These are phyloP conservation scores for Thraustochytrium sp. DNA, from an alignment of 352 stramenopile species.

Conservation along the genomic window DNA sequence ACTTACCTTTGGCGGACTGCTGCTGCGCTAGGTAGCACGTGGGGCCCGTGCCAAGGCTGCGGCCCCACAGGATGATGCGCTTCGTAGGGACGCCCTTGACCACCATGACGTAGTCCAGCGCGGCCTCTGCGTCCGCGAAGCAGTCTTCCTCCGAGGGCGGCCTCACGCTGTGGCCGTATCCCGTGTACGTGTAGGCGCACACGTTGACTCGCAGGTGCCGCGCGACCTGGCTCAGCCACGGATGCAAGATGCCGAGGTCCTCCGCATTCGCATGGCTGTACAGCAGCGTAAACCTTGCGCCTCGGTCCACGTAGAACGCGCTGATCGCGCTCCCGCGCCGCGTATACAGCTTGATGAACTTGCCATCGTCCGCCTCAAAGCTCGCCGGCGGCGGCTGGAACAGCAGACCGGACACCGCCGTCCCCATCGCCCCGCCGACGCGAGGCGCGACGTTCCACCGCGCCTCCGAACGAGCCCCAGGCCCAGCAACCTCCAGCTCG, in stretches of 20 bases:
- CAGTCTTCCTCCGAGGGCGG: slow-evolving; percentile 83
- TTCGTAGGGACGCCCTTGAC: slow-evolving; percentile 78
- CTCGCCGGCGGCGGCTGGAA: slow-evolving; percentile 74
- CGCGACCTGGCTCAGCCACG: slow-evolving; percentile 89
- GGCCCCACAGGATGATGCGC: slow-evolving; percentile 79
- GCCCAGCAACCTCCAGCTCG: too few relatives aligned
- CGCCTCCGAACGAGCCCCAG: too few relatives aligned
- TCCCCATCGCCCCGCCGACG: too few relatives aligned
- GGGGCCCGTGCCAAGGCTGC: slow-evolving; percentile 74
- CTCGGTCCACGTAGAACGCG: slow-evolving; percentile 88
- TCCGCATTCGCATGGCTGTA: slow-evolving; percentile 96
- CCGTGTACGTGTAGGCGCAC: slow-evolving; percentile 88
- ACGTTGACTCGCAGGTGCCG: slow-evolving; percentile 71
- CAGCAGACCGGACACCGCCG: slow-evolving; percentile 68
- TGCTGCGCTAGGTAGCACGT: slow-evolving; percentile 90
- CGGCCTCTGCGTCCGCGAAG: slow-evolving; percentile 89
- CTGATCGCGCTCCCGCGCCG: slow-evolving; percentile 76
- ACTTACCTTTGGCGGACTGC: slow-evolving; percentile 69
- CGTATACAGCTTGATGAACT: slow-evolving; percentile 88
- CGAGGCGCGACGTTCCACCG: too few relatives aligned
- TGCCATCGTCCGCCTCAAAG: slow-evolving; percentile 61
- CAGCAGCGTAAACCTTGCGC: slow-evolving; percentile 85
- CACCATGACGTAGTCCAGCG: slow-evolving; percentile 87
- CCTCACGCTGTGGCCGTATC: slow-evolving; percentile 91
- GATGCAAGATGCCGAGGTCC: slow-evolving; percentile 94